phyloP scores from a whole-genome alignment of 2,329 filamentous ascomycete genomes.

The Periconia sp. region DNA sequence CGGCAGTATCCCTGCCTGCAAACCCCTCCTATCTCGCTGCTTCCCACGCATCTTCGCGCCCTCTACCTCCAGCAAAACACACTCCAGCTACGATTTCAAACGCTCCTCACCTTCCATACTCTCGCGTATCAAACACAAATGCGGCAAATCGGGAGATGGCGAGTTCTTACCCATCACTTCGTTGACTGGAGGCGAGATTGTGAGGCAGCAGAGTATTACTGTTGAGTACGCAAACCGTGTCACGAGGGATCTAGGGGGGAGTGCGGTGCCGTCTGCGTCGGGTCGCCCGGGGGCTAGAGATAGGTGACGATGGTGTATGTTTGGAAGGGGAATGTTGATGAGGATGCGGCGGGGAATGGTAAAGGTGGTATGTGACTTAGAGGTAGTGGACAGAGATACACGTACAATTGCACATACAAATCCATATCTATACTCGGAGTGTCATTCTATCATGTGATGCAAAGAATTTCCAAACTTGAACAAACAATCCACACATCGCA shows the following conservation, averaged over 20 bases:
- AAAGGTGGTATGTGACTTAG: no score
- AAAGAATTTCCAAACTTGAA: no score
- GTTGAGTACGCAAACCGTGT: background rate
- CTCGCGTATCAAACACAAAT: background rate
- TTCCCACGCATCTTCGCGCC: conserved; percentile 13
- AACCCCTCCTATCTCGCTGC: conserved; percentile 17
- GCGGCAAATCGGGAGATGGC: background rate
- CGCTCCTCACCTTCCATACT: background rate
- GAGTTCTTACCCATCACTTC: background rate
- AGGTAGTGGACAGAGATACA: no score
- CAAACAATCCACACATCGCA: no score
- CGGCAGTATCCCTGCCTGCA: conserved; percentile 22
- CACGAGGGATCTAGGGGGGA: background rate
- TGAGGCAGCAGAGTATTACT: background rate
- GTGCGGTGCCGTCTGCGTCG: background rate
- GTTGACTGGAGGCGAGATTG: background rate
- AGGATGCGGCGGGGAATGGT: no score
- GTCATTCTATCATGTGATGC: no score
- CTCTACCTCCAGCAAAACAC: background rate
- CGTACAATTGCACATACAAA: no score
- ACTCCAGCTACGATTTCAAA: no score
- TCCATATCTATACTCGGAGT: no score
- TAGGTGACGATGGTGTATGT: no score
- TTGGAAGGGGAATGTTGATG: no score
- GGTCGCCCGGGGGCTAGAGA: background rate